These are phyloP conservation scores for Nepenthes gracilis DNA, from an alignment of 148 eudicot species.

Conservation along the genomic window DNA sequence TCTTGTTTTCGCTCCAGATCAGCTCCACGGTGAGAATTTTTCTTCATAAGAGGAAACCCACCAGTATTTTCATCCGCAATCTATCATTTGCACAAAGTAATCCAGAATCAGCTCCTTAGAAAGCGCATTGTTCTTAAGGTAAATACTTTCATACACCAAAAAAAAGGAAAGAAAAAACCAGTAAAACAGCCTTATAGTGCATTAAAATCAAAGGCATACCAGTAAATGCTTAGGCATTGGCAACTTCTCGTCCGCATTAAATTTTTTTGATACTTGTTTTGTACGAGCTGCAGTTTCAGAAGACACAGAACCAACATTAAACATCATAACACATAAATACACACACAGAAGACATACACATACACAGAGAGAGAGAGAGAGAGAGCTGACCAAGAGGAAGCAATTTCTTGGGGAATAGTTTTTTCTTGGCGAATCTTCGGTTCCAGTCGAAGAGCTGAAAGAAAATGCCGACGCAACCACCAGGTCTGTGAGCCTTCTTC, in stretches of 20 bases:
- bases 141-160: neutral
- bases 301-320: slow-evolving; percentile 4
- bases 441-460: slow-evolving; percentile 96
- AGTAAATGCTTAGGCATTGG: slow-evolving; percentile 49
- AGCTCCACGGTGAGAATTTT: slow-evolving; percentile 16
- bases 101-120: neutral
- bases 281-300: slow-evolving; percentile 37
- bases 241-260: slow-evolving; percentile 66
- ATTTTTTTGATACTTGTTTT: slow-evolving; percentile 57
- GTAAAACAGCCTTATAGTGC: neutral
- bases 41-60: slow-evolving; percentile 50
- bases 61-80: slow-evolving; percentile 70
- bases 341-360: neutral
- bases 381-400: slow-evolving; percentile 57
- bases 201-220: slow-evolving; percentile 33
- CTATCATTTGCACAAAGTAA: slow-evolving; percentile 26
- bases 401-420: slow-evolving; percentile 73
- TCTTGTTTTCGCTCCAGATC: slow-evolving; percentile 32
- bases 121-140: neutral
- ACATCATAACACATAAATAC: neutral
- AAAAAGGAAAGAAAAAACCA: neutral
- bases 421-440: slow-evolving; percentile 78
- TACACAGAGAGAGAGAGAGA: neutral
- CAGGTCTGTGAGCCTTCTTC: slow-evolving; percentile 53
- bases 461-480: slow-evolving; percentile 92